phyloP scores from a whole-genome alignment of 768 basidiomycete genomes.

The Pleurotus tuber-regium region DNA sequence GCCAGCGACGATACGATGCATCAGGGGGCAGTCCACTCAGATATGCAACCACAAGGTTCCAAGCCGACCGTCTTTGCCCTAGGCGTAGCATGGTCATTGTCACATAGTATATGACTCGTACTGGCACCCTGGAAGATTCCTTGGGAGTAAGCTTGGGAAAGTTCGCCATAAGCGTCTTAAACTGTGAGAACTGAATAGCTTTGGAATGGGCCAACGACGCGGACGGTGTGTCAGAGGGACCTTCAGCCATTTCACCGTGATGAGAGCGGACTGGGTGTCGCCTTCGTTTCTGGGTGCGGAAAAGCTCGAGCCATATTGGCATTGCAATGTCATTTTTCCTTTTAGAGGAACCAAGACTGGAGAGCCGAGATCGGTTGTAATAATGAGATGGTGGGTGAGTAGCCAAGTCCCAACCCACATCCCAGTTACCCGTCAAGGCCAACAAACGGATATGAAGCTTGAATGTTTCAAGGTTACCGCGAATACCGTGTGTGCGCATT shows the following conservation, averaged over 20 bases:
- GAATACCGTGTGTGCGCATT: slow-evolving; percentile 44
- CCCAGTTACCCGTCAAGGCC: slow-evolving; percentile 55
- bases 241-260: not conserved
- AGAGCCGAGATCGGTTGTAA: not conserved
- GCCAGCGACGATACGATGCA: slow-evolving; percentile 32
- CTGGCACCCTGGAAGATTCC: slow-evolving; percentile 32
- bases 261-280: slow-evolving; percentile 20
- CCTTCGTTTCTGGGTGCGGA: slow-evolving; percentile 54
- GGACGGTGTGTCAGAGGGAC: not conserved
- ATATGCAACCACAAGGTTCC: slow-evolving; percentile 45
- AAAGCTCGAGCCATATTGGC: slow-evolving; percentile 52
- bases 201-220: not conserved
- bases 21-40: slow-evolving; percentile 44
- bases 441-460: slow-evolving; percentile 57
- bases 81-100: slow-evolving; percentile 45
- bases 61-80: slow-evolving; percentile 36
- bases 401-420: slow-evolving; percentile 47
- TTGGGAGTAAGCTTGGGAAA: slow-evolving; percentile 34
- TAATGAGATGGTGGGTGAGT: slow-evolving; percentile 13
- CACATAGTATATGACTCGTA: slow-evolving; percentile 42
- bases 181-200: slow-evolving; percentile 18
- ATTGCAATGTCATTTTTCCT: slow-evolving; percentile 6
- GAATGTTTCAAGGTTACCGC: slow-evolving; percentile 50
- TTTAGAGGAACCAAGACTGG: slow-evolving; percentile 6
- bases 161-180: slow-evolving; percentile 39